phyloP scores from a whole-genome alignment of 768 basidiomycete species.

The Tulasnella sp. region DNA sequence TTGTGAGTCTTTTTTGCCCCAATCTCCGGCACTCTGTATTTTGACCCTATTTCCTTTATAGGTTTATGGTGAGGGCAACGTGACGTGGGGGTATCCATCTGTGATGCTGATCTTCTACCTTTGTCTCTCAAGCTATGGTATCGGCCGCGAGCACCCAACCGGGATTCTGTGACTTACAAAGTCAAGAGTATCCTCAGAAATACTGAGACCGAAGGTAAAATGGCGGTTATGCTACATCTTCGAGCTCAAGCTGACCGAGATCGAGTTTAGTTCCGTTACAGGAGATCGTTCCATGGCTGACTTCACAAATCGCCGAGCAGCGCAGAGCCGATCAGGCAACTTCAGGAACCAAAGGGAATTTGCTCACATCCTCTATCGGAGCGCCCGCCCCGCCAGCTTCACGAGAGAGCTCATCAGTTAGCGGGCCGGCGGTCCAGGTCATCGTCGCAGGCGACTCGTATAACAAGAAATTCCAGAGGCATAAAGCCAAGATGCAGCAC shows the following conservation, averaged over 20 bases:
- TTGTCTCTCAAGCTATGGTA: conserved; percentile 33
- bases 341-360: not conserved
- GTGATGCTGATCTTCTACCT: not conserved
- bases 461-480: conserved; percentile 4
- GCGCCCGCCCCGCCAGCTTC: not conserved
- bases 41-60: not conserved
- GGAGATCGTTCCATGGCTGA: conserved; percentile 64
- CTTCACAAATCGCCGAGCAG: conserved; percentile 68
- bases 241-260: not conserved
- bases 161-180: conserved; percentile 61
- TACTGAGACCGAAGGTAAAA: conserved; percentile 60
- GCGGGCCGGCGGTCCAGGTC: conserved; percentile 10
- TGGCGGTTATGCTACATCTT: not conserved
- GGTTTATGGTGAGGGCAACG: not conserved
- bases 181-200: conserved; percentile 74
- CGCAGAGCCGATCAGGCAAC: conserved; percentile 44
- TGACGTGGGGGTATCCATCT: too few species aligned
- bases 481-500: conserved; percentile 13
- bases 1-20: conserved; percentile 37
- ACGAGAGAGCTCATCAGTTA: not conserved
- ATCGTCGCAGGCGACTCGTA: conserved; percentile 4
- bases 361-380: not conserved
- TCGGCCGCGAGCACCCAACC: conserved; percentile 41
- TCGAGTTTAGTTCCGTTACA: conserved; percentile 39
- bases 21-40: not conserved